A percentile compares a stretch with the other conserved stretches of the same genome.
These are phyloP conservation scores for Cucurbita moschata DNA, from an alignment of 306 rosid species.

Conservation along the genomic window DNA sequence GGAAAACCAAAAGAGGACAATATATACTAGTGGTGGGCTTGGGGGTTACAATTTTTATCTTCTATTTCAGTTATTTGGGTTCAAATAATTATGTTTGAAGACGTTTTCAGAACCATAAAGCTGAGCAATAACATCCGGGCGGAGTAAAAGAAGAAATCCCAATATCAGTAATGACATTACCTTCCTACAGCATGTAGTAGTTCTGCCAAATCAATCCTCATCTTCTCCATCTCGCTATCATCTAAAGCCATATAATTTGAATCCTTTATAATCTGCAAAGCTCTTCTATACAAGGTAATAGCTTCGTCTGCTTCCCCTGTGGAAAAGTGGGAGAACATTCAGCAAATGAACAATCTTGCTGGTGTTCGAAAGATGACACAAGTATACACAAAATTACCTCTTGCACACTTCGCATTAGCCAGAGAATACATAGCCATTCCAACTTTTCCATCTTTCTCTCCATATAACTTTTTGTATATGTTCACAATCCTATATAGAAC, in stretches of 20 bases:
- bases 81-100: not conserved
- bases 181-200: slow-evolving; percentile 72
- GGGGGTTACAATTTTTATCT: too few relatives aligned
- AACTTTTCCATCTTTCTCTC: slow-evolving; percentile 72
- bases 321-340: not conserved
- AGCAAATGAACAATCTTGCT: slow-evolving; percentile 1
- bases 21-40: too few relatives aligned
- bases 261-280: slow-evolving; percentile 55
- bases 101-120: not conserved
- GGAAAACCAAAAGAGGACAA: too few relatives aligned
- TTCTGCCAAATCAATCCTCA: slow-evolving; percentile 73
- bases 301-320: slow-evolving; percentile 80
- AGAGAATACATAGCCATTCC: slow-evolving; percentile 79
- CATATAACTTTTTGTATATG: slow-evolving; percentile 47
- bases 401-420: slow-evolving; percentile 71
- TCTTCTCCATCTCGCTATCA: slow-evolving; percentile 63
- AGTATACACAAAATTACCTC: slow-evolving; percentile 36
- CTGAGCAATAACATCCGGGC: not conserved
- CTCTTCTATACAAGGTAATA: slow-evolving; percentile 36
- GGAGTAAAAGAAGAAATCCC: not conserved
- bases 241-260: slow-evolving; percentile 57
- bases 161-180: slow-evolving; percentile 23
- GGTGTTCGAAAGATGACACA: slow-evolving; percentile 9
- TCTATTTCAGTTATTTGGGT: too few relatives aligned
- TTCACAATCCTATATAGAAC: slow-evolving; percentile 37